These are phyloP conservation scores for Gliomastix tumulicola DNA, from an alignment of 2,329 filamentous ascomycete genomes.

Conservation along the genomic window DNA sequence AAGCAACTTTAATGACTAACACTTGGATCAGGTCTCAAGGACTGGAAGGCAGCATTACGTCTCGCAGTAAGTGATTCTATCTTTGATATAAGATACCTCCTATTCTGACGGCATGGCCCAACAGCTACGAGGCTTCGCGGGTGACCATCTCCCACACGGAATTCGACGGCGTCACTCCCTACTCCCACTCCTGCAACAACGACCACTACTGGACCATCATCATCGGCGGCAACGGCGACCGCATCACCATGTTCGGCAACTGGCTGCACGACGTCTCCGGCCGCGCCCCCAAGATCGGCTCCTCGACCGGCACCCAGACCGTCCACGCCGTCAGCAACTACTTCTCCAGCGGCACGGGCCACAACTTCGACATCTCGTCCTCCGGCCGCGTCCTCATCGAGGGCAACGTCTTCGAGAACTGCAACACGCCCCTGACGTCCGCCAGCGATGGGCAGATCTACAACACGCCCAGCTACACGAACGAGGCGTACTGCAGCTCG, in stretches of 20 bases:
- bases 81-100: not conserved
- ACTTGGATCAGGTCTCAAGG: not conserved
- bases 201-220: conserved; percentile 35
- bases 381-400: conserved; percentile 42
- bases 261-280: conserved; percentile 53
- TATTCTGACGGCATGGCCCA: no score
- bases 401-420: conserved; percentile 51
- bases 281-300: conserved; percentile 49
- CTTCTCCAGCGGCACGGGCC: conserved; percentile 45
- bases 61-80: not conserved
- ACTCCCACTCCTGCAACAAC: conserved; percentile 33
- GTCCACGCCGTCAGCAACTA: conserved; percentile 58
- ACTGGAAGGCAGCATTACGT: conserved; percentile 2
- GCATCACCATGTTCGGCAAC: conserved; percentile 51
- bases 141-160: conserved; percentile 39
- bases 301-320: conserved; percentile 48
- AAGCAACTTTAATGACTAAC: not conserved
- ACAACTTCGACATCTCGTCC: conserved; percentile 47
- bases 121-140: conserved; percentile 32
- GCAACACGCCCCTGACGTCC: conserved; percentile 20
- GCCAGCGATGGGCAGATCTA: conserved; percentile 1
- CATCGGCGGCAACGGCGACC: conserved; percentile 26
- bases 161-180: conserved; percentile 33
- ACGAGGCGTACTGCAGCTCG: conserved; percentile 7
- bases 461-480: conserved; percentile 7